Percentiles rank a stretch among this genome's conserved stretches.
Evolutionary conservation across 1,284 basidiomycete genomes (phyloP).

Genomic region (Puccinia horiana): DNA sequence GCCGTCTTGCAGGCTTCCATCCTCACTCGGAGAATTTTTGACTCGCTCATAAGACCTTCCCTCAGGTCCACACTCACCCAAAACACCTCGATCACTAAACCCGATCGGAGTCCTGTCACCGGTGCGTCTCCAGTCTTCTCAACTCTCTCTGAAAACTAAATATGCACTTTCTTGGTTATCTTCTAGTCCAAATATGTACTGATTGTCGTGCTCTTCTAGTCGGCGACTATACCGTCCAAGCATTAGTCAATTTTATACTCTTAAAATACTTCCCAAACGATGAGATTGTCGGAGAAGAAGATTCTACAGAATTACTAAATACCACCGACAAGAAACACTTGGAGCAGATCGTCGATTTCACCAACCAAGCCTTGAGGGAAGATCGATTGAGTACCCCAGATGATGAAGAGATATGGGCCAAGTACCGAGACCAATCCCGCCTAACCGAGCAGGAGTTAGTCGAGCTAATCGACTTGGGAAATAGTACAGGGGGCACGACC

Average conservation of each 20-base stretch:
- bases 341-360: slow-evolving; percentile 21
- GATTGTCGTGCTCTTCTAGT: slow-evolving; percentile 62
- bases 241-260: slow-evolving; percentile 76
- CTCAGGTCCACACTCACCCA: not conserved
- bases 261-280: slow-evolving; percentile 76
- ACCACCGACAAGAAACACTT: slow-evolving; percentile 7
- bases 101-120: slow-evolving; percentile 93
- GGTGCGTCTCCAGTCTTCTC: slow-evolving; percentile 63
- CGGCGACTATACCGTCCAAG: slow-evolving; percentile 86
- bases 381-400: not conserved
- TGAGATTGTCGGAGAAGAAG: slow-evolving; percentile 92
- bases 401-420: slow-evolving; percentile 28
- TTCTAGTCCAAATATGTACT: too few species aligned
- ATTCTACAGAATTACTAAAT: slow-evolving; percentile 72
- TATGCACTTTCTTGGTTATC: too few species aligned
- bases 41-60: slow-evolving; percentile 69
- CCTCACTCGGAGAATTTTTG: slow-evolving; percentile 76
- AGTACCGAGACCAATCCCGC: not conserved
- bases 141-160: not conserved
- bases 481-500: not conserved
- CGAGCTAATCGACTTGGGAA: slow-evolving; percentile 23
- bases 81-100: slow-evolving; percentile 83
- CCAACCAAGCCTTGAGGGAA: slow-evolving; percentile 31
- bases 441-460: slow-evolving; percentile 8
- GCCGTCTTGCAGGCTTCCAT: slow-evolving; percentile 85